Evolutionary conservation across 106 monocot species (phyloP).

Genomic region (Iris macrosiphon): DNA sequence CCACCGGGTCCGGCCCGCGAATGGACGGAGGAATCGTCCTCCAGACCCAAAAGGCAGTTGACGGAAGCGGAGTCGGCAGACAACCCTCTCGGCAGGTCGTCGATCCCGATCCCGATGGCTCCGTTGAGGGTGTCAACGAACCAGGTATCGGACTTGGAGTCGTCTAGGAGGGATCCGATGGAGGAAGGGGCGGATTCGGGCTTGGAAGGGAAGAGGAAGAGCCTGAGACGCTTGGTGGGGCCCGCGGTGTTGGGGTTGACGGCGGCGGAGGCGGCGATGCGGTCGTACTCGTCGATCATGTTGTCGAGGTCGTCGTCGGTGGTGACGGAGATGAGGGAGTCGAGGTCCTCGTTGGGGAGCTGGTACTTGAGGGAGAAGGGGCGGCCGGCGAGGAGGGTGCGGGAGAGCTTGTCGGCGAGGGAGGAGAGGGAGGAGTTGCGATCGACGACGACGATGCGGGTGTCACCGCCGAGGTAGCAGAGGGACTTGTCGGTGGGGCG

Average conservation of each 20-base stretch:
- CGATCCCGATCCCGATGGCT: conserved; percentile 43
- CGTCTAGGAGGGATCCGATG: conserved; percentile 69
- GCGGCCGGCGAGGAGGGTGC: conserved; percentile 42
- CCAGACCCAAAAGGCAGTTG: conserved; percentile 79
- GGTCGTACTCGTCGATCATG: conserved; percentile 96
- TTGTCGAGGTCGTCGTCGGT: conserved; percentile 97
- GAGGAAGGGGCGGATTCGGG: conserved; percentile 57
- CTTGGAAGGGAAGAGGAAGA: conserved; percentile 75
- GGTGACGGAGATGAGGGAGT: conserved; percentile 87
- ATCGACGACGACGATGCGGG: conserved; percentile 79
- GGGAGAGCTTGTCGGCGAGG: conserved; percentile 51
- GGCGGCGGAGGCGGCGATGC: conserved; percentile 25
- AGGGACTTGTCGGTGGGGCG: conserved; percentile 87
- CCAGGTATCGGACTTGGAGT: conserved; percentile 88
- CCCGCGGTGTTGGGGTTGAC: conserved; percentile 12
- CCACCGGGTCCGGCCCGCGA: conserved; percentile 33
- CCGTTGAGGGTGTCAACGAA: conserved; percentile 93
- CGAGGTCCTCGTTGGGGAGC: conserved; percentile 96
- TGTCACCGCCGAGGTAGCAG: conserved; percentile 96
- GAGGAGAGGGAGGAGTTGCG: conserved; percentile 65
- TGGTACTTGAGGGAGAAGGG: conserved; percentile 89
- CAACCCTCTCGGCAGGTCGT: conserved; percentile 34
- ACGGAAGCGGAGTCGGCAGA: conserved; percentile 62
- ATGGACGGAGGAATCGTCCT: conserved; percentile 48
- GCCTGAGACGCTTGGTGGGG: conserved; percentile 42